Percentiles rank a stretch among this genome's conserved stretches.
These are phyloP conservation scores for Coprinellus micaceus DNA, from an alignment of 768 basidiomycete species.

Conservation along the genomic window DNA sequence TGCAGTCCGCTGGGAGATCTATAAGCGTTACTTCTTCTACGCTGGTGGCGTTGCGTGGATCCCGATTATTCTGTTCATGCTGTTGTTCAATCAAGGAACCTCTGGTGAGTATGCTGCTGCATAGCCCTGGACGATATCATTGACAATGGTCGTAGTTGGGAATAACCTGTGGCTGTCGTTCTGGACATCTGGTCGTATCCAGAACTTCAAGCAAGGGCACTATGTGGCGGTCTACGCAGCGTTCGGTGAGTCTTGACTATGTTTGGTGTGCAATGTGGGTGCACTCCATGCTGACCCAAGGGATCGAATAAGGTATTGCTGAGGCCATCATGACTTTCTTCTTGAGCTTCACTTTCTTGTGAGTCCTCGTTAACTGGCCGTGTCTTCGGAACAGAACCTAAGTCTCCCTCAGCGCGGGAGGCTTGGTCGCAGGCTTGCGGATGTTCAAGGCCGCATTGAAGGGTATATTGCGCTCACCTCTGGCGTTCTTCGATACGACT, in stretches of 20 bases:
- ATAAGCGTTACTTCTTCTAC: slow-evolving; percentile 43
- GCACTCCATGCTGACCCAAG: no score
- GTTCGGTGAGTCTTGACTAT: no score
- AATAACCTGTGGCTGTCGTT: slow-evolving; percentile 69
- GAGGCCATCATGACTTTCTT: slow-evolving; percentile 49
- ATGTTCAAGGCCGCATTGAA: slow-evolving; percentile 54
- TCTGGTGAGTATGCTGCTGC: not conserved
- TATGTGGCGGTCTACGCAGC: slow-evolving; percentile 63
- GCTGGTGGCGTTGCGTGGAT: slow-evolving; percentile 48
- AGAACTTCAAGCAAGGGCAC: slow-evolving; percentile 49
- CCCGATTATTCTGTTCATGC: slow-evolving; percentile 36
- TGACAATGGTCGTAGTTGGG: slow-evolving; percentile 36
- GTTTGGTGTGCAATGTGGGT: no score
- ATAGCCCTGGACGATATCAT: not conserved
- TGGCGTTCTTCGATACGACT: slow-evolving; percentile 70
- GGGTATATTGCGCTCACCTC: slow-evolving; percentile 55
- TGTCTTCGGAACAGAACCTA: not conserved
- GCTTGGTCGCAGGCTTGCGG: slow-evolving; percentile 39
- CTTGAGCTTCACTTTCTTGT: slow-evolving; percentile 49
- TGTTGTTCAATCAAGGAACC: slow-evolving; percentile 40
- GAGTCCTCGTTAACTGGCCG: not conserved
- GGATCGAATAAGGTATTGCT: slow-evolving; percentile 47
- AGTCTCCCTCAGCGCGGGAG: slow-evolving; percentile 18
- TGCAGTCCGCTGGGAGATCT: slow-evolving; percentile 46
- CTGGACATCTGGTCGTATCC: slow-evolving; percentile 56